Base-by-base conservation (phyloP, 2,329 filamentous ascomycete genomes). In the Penicillium sp. region DNA sequence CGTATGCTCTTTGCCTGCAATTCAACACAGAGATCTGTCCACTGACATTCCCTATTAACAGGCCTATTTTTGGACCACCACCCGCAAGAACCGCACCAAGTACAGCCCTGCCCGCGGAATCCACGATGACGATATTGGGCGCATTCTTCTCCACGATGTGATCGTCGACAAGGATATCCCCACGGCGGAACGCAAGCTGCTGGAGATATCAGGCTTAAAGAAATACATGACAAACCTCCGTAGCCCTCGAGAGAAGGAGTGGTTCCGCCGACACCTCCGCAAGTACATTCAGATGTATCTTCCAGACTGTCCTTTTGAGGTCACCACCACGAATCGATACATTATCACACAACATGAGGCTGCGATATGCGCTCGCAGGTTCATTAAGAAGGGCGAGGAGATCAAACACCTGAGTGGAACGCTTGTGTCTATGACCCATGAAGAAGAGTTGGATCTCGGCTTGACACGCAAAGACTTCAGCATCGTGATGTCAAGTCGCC, bases 31-130 rank as follows among this genome's bases (percentile, higher is more conserved):
- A 44, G 8, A 21, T 19, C 10, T 49, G 27, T 25, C 57, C 53
- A 53, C 61, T 73, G 49, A 72, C 50, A 6, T 48, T 59, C 23
- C 59, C 66, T 61, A 36, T 53, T 43, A 19, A 50, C 65, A 97
- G 93, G 89, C 91, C 10, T 97, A 90, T 76, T 99, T 94, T 80
- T 97, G 94, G 93, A 93, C 93, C 6, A 90, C 86, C 4, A 96
- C 97, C 58, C 93, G 93, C 63, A 99, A 99, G 77, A 96, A 97
- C 70, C 88, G 90, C 60, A 87, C 86, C 55, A 91, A 90, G 55
- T 97, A 96, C 75, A 89, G 90, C 68, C 84, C 91, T 0, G 91
- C 89, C 7, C 88, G 94, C 61, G 91, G 91, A 41, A 81, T 97
- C 50, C 86, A 84, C 53, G 83, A 87, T 62, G 84, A 88, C 49